phyloP scores from a whole-genome alignment of 163 green algal genomes.

The Prototheca wickerhamii region DNA sequence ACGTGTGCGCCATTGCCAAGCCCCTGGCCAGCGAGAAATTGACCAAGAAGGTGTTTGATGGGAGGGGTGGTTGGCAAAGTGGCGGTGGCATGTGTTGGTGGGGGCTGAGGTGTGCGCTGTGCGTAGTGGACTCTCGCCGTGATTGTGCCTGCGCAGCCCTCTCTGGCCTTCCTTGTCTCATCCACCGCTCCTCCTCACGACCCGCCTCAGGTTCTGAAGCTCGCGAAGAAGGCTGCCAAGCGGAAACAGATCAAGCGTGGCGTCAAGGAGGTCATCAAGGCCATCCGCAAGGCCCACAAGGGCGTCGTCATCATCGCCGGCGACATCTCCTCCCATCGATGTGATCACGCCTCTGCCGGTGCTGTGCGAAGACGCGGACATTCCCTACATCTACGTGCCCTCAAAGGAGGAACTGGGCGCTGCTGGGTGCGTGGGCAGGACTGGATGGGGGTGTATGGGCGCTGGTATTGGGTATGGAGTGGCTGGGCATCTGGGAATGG shows the following conservation, averaged over 20 bases:
- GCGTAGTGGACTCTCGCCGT: too few relatives aligned
- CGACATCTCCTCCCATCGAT: conserved; percentile 96
- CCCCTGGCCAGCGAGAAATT: conserved; percentile 88
- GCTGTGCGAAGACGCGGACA: conserved; percentile 87
- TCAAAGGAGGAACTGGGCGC: conserved; percentile 70
- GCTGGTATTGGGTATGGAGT: conserved; percentile 43
- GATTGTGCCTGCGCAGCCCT: too few relatives aligned
- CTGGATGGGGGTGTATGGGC: background rate
- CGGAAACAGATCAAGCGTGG: conserved; percentile 89
- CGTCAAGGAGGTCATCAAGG: conserved; percentile 98
- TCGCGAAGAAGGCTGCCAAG: conserved; percentile 96
- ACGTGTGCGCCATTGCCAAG: conserved; percentile 68
- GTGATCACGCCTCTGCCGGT: conserved; percentile 95
- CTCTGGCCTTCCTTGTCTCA: too few relatives aligned
- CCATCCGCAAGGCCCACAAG: conserved; percentile 82
- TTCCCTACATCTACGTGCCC: conserved; percentile 96
- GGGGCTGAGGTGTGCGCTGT: too few relatives aligned
- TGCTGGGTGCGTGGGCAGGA: conserved; percentile 47
- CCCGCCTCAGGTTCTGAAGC: conserved; percentile 57
- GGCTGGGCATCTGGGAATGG: conserved; percentile 5
- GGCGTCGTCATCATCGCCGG: conserved; percentile 91
- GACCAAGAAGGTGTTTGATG: conserved; percentile 78
- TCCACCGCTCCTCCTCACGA: background rate
- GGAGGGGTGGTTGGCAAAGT: too few relatives aligned
- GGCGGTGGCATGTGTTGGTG: too few relatives aligned